phyloP scores from a whole-genome alignment of 495 filamentous ascomycete species.

The Durotheca rogersii region DNA sequence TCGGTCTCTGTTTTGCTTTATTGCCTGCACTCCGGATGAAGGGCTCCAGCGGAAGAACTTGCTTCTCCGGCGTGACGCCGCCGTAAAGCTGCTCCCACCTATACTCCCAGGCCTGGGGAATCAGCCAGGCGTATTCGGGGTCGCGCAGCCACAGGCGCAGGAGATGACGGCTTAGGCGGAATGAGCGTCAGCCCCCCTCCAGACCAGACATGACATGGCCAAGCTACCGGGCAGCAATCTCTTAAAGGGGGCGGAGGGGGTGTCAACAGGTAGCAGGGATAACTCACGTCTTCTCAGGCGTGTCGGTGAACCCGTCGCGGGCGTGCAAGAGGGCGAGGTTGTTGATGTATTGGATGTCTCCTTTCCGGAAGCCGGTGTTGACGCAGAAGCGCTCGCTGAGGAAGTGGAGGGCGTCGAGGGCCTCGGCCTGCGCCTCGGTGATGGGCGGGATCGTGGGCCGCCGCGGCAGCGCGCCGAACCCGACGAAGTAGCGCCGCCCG shows the following conservation, averaged over 20 bases:
- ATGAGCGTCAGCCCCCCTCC: too few relatives aligned
- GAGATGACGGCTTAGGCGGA: constrained; percentile 52
- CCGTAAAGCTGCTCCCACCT: constrained; percentile 57
- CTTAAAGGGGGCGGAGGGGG: too few relatives aligned
- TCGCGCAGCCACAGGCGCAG: constrained; percentile 60
- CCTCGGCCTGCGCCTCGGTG: constrained; percentile 66
- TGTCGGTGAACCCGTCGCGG: constrained; percentile 48
- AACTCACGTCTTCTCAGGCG: constrained; percentile 48
- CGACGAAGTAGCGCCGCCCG: constrained; percentile 58
- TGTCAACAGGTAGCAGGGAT: constrained; percentile 6
- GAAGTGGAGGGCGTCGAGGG: constrained; percentile 65
- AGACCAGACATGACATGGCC: too few relatives aligned
- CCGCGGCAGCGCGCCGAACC: constrained; percentile 54
- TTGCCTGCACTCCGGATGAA: constrained; percentile 45
- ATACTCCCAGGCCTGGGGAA: constrained; percentile 47
- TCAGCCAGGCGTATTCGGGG: constrained; percentile 57
- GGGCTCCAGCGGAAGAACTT: constrained; percentile 57
- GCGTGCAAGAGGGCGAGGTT: constrained; percentile 57
- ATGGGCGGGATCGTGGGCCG: constrained; percentile 57
- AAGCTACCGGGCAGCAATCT: too few relatives aligned
- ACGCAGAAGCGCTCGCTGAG: constrained; percentile 56
- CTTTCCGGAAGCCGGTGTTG: constrained; percentile 54
- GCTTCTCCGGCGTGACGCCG: constrained; percentile 49
- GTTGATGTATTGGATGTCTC: constrained; percentile 57
- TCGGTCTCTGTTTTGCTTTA: constrained; percentile 31